Conservation (phyloP, 108 stramenopile species). For the Discostella stelligeroides region DNA sequence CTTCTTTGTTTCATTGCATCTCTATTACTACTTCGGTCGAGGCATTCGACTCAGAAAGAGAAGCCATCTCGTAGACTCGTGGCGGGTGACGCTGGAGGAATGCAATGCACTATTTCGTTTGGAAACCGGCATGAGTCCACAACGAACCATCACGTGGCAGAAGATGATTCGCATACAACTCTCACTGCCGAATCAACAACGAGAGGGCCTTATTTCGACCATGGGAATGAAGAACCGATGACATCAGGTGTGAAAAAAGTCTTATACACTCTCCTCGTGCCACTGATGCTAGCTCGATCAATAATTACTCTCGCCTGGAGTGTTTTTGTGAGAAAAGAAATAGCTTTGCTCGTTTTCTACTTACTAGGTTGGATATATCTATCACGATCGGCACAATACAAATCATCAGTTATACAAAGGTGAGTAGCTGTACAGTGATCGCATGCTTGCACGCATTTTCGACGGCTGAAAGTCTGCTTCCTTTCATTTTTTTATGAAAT, state of each 20-base stretch:
- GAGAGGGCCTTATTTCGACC: constrained; percentile 7
- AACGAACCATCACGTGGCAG: neutral
- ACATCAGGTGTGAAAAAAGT: neutral
- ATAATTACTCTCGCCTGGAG: neutral
- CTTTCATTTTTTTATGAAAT: constrained; percentile 13
- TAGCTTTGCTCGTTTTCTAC: constrained; percentile 24
- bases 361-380: constrained; percentile 36
- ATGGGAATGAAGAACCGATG: neutral
- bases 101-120: neutral
- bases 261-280: constrained; percentile 13
- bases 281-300: constrained; percentile 18
- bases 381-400: constrained; percentile 37
- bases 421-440: constrained; percentile 10
- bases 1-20: constrained; percentile 32
- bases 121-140: neutral
- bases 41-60: neutral
- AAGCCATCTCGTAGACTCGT: neutral
- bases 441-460: no score
- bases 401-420: constrained; percentile 34
- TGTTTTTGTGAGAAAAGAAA: constrained; percentile 20
- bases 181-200: constrained; percentile 15
- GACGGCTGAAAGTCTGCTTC: neutral
- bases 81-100: neutral
- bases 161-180: constrained; percentile 13
- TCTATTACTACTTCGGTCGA: constrained; percentile 24